Percentiles rank a stretch among this genome's conserved stretches.
Evolutionary conservation across 352 stramenopile genomes (phyloP).

Genomic region (Globisporangium nodosum): DNA sequence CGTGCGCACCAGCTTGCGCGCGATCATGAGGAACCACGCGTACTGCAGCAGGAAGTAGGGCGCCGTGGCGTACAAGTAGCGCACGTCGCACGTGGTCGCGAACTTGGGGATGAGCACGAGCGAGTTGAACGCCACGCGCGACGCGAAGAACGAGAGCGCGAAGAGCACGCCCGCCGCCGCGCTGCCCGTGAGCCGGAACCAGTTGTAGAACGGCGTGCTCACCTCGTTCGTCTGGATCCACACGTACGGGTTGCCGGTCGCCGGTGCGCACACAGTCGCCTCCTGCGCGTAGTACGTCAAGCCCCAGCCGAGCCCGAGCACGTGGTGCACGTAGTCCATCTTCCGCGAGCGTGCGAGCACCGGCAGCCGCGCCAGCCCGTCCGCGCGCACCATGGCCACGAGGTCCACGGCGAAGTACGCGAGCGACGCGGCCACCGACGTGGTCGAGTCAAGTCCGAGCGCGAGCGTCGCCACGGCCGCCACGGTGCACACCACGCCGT

Average conservation of each 20-base stretch:
- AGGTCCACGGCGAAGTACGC: conserved; percentile 72
- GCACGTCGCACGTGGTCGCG: conserved; percentile 31
- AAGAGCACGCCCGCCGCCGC: conserved; percentile 49
- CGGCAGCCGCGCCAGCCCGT: conserved; percentile 32
- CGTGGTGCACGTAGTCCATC: conserved; percentile 73
- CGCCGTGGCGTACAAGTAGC: conserved; percentile 47
- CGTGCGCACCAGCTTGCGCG: conserved; percentile 35
- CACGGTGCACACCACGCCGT: conserved; percentile 59
- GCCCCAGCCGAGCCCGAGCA: conserved; percentile 63
- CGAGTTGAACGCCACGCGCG: conserved; percentile 66
- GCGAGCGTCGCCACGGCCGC: conserved; percentile 38
- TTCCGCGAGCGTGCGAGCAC: conserved; percentile 37
- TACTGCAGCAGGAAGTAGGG: conserved; percentile 76
- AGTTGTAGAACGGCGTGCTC: conserved; percentile 80
- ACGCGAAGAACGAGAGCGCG: conserved; percentile 56
- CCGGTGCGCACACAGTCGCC: conserved; percentile 35
- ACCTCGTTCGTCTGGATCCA: conserved; percentile 84
- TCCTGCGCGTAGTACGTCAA: conserved; percentile 56
- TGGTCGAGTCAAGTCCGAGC: conserved; percentile 38
- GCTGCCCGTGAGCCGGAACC: conserved; percentile 66
- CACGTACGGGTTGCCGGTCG: conserved; percentile 67
- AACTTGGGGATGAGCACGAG: conserved; percentile 53
- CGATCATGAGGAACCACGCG: conserved; percentile 72
- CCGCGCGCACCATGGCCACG: conserved; percentile 45
- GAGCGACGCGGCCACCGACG: conserved; percentile 55